Percentiles rank a stretch among this genome's conserved stretches.
Conservation (phyloP, 1,284 basidiomycete genomes). For the Tilletia horrida region DNA sequence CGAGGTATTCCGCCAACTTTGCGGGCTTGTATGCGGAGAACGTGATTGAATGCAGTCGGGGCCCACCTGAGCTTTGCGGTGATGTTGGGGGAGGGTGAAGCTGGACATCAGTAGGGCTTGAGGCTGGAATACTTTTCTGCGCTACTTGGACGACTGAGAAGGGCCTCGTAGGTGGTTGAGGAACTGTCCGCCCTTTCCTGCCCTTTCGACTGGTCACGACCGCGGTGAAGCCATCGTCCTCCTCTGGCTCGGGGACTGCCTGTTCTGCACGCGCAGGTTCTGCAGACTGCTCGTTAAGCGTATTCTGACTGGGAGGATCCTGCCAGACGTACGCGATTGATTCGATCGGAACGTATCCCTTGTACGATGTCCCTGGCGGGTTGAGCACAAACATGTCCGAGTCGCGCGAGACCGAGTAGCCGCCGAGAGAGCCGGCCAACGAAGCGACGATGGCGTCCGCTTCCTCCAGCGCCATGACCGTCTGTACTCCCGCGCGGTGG, state of each 20-base stretch:
- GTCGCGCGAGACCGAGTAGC: slow-evolving; percentile 43
- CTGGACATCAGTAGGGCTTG: background rate
- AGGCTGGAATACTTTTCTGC: no score
- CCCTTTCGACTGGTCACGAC: slow-evolving; percentile 28
- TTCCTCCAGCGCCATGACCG: slow-evolving; percentile 36
- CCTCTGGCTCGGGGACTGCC: slow-evolving; percentile 11
- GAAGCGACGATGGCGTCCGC: slow-evolving; percentile 44
- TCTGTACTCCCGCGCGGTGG: slow-evolving; percentile 25
- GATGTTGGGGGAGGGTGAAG: slow-evolving; percentile 6
- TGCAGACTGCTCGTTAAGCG: background rate
- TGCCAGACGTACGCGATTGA: slow-evolving; percentile 32
- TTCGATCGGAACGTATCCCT: slow-evolving; percentile 42
- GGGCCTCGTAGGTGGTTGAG: background rate
- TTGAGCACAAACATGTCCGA: slow-evolving; percentile 48
- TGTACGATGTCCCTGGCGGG: slow-evolving; percentile 31
- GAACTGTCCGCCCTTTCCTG: background rate
- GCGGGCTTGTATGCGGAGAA: slow-evolving; percentile 37
- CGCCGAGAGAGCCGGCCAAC: slow-evolving; percentile 33
- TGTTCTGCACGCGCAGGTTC: background rate
- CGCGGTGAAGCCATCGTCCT: slow-evolving; percentile 39
- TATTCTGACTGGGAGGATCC: background rate
- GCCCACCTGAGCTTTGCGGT: background rate
- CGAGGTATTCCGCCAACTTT: slow-evolving; percentile 34
- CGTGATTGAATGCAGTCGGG: slow-evolving; percentile 19
- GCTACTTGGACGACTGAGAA: no score